Evolutionary conservation across 441 rosid genomes (phyloP).

Genomic region (Erysimum pusillum): DNA sequence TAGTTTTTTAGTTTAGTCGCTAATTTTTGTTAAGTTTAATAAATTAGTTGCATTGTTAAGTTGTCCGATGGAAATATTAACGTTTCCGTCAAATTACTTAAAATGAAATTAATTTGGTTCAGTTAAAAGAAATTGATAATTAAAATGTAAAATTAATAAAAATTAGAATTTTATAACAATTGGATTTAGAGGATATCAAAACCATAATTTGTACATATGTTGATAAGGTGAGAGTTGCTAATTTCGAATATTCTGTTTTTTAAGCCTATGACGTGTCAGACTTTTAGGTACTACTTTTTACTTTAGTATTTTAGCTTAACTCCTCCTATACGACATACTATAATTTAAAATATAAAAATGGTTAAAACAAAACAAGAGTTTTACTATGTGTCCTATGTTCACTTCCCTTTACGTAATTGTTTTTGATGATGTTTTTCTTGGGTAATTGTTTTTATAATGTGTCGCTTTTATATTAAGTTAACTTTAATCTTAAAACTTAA

Average conservation of each 20-base stretch:
- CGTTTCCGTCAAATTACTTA: no score
- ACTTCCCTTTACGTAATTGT: neutral
- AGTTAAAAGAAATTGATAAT: no score
- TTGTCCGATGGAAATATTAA: no score
- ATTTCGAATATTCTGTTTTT: neutral
- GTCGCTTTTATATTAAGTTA: neutral
- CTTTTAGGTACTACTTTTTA: neutral
- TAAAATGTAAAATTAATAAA: no score
- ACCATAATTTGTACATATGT: slow-evolving; percentile 80
- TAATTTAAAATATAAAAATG: neutral
- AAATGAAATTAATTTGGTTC: no score
- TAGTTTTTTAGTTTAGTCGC: no score
- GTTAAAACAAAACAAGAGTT: neutral
- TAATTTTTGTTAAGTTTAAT: no score
- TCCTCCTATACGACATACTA: neutral
- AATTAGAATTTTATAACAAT: no score
- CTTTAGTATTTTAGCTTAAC: neutral
- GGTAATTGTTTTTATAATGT: neutral
- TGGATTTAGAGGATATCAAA: slow-evolving; percentile 61
- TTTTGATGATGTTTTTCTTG: neutral
- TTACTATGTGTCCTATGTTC: neutral
- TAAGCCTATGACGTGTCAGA: neutral
- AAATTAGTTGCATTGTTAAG: no score
- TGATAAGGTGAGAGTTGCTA: slow-evolving; percentile 65
- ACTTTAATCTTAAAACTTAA: neutral